Percentiles rank a stretch among this genome's conserved stretches.
Evolutionary conservation across 495 filamentous ascomycete genomes (phyloP).

Genomic region (Penicillium ochrochloron): DNA sequence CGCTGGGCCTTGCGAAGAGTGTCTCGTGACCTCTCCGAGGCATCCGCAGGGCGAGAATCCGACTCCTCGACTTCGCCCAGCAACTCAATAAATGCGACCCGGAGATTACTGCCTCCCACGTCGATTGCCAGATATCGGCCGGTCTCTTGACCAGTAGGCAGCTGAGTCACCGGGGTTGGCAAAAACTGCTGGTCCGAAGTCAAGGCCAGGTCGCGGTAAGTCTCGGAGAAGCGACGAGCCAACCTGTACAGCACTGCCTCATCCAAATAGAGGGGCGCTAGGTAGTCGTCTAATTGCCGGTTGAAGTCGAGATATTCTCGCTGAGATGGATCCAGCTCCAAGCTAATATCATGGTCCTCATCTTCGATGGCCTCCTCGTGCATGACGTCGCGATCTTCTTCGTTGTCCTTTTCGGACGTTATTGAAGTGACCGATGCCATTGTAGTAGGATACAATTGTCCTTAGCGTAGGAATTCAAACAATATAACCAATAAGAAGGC

Average conservation of each 20-base stretch:
- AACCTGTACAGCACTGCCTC: constrained; percentile 60
- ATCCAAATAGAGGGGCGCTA: constrained; percentile 44
- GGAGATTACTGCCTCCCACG: constrained; percentile 80
- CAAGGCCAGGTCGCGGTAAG: constrained; percentile 66
- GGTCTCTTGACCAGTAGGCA: constrained; percentile 64
- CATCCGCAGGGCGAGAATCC: constrained; percentile 39
- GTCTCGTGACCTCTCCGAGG: constrained; percentile 43
- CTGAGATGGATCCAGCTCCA: constrained; percentile 39
- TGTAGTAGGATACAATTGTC: background rate
- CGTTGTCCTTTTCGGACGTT: constrained; percentile 36
- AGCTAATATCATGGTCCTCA: constrained; percentile 41
- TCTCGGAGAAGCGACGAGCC: constrained; percentile 62
- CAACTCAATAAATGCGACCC: constrained; percentile 78
- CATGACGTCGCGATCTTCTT: constrained; percentile 43
- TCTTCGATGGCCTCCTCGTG: constrained; percentile 48
- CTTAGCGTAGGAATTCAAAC: background rate
- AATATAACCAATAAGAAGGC: background rate
- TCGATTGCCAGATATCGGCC: constrained; percentile 80
- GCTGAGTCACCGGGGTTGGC: constrained; percentile 75
- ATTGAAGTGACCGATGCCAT: constrained; percentile 41
- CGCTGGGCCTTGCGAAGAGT: constrained; percentile 52
- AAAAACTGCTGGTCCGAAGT: constrained; percentile 74
- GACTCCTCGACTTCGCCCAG: constrained; percentile 52
- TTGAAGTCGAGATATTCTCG: constrained; percentile 39
- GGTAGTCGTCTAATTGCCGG: constrained; percentile 43